phyloP scores from a whole-genome alignment of 2,329 filamentous ascomycete genomes.

The Tolypocladium nubicola region DNA sequence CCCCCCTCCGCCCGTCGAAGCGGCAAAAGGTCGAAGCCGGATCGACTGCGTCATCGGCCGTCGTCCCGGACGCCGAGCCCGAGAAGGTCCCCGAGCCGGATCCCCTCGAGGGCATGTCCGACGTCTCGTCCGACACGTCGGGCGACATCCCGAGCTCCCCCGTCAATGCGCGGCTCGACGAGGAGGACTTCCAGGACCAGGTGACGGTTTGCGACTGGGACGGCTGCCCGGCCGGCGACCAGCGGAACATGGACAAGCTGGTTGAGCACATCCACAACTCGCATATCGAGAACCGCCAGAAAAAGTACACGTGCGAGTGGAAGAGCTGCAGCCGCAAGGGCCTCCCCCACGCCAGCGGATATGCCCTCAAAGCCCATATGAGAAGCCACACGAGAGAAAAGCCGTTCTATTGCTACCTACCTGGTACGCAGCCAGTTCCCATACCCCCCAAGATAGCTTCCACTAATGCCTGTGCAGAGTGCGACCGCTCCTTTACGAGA shows the following conservation, averaged over 20 bases:
- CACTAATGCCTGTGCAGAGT: slow-evolving; percentile 49
- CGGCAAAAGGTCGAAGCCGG: slow-evolving; percentile 34
- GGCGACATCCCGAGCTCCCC: slow-evolving; percentile 71
- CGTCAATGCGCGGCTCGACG: slow-evolving; percentile 55
- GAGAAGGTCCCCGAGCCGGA: slow-evolving; percentile 38
- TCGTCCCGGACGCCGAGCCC: slow-evolving; percentile 29
- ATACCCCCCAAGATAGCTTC: not conserved
- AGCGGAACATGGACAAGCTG: slow-evolving; percentile 70
- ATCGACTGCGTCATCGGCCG: slow-evolving; percentile 34
- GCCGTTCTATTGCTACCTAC: slow-evolving; percentile 91
- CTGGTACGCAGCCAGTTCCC: slow-evolving; percentile 48
- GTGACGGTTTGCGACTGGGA: slow-evolving; percentile 73
- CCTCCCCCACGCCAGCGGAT: slow-evolving; percentile 85
- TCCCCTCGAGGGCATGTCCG: slow-evolving; percentile 48
- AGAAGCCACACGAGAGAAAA: slow-evolving; percentile 96
- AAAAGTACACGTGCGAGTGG: slow-evolving; percentile 99
- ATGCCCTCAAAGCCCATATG: slow-evolving; percentile 95
- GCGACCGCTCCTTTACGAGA: slow-evolving; percentile 90
- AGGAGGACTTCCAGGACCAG: slow-evolving; percentile 68
- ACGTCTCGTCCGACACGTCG: slow-evolving; percentile 84
- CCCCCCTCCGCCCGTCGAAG: slow-evolving; percentile 32
- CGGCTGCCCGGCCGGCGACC: slow-evolving; percentile 58
- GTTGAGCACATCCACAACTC: slow-evolving; percentile 83
- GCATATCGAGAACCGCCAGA: slow-evolving; percentile 86
- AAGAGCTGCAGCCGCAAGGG: slow-evolving; percentile 80